Percentiles rank a stretch among this genome's conserved stretches.
Conservation (phyloP, 768 basidiomycete species). For the Xerocomellus dryophilus region DNA sequence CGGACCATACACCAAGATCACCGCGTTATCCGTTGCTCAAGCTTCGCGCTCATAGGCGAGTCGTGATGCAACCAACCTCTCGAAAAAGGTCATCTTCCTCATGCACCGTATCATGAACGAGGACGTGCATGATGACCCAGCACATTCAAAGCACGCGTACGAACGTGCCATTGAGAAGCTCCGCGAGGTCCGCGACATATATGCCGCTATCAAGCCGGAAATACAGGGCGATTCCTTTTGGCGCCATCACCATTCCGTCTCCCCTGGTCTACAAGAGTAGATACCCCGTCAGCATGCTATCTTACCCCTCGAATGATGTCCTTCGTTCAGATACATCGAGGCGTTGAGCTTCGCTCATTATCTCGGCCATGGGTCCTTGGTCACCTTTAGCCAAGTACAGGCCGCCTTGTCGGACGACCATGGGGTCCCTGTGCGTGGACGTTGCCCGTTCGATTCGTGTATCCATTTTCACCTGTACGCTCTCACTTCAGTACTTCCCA, state of each 20-base stretch:
- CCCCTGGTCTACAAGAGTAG: conserved; percentile 80
- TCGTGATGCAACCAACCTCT: conserved; percentile 85
- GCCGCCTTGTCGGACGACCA: conserved; percentile 55
- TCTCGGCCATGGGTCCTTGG: conserved; percentile 63
- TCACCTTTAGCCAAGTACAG: conserved; percentile 69
- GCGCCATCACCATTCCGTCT: conserved; percentile 71
- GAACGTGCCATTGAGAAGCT: conserved; percentile 57
- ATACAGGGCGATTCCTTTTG: conserved; percentile 70
- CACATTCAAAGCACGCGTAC: conserved; percentile 44
- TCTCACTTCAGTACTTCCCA: conserved; percentile 62
- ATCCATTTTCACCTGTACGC: conserved; percentile 1
- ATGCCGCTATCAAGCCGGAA: conserved; percentile 59
- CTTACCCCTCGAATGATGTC: conserved; percentile 15
- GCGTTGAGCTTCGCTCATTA: conserved; percentile 87
- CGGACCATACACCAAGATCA: conserved; percentile 7
- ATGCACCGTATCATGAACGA: conserved; percentile 71
- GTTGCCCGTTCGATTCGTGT: conserved; percentile 1
- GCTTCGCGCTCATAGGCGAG: conserved; percentile 48
- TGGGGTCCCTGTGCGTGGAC: conserved; percentile 58
- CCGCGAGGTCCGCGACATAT: conserved; percentile 60
- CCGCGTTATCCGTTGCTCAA: neutral
- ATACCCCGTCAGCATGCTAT: neutral
- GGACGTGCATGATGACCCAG: conserved; percentile 28
- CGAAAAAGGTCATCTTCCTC: conserved; percentile 93
- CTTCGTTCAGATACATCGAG: conserved; percentile 69